Evolutionary conservation across 805 yeast species (phyloP), one percentile per base, ranked within the genome.

Genomic region (Vanderwaltozyma polyspora): DNA sequence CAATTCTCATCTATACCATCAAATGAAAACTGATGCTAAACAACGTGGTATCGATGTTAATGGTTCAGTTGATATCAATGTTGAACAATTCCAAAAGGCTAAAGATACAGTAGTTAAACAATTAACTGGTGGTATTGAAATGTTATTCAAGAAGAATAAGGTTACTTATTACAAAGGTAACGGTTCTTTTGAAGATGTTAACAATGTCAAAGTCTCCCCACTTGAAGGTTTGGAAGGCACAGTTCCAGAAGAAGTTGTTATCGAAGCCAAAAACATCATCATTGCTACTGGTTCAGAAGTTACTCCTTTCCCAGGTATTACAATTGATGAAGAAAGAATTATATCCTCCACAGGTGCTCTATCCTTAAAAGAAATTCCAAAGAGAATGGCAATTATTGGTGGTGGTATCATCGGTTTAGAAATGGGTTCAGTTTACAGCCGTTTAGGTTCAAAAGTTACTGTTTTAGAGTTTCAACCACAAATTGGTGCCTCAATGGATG

Each of bases 391-490:
- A 48, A 77, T 91, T 64, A 89, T 91, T 53, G 99, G 99, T 60
- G 99, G 95, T 66, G 98, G 99, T 72, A 89, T 91, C 67, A 91
- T 91, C 60, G 99, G 99, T 57, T 75, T 91, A 49, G 99, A 91
- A 70, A 91, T 91, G 95, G 98, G 95, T 44, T 87, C 97, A 18
- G 99, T 91, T 31, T 91, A 93, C 79, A 67, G 87, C 39, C 77
- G 98, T 66, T 68, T 91, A 52, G 99, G 99, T 29, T 68, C 95
- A 28, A 86, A 91, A 67, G 98, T 91, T 44, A 89, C 96, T 29
- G 80, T 91, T 37, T 66, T 91, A 41, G 99, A 91, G 72, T 91
- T 74, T 76, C 84, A 79, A 63, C 69, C 70, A 51, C 72, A 91
- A 44, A 80, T 91, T 57, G 98, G 98, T 69, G 97, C 96, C 40